These are phyloP conservation scores for Aspergillus udagawae DNA, from an alignment of 2,329 filamentous ascomycete species.

Conservation along the genomic window DNA sequence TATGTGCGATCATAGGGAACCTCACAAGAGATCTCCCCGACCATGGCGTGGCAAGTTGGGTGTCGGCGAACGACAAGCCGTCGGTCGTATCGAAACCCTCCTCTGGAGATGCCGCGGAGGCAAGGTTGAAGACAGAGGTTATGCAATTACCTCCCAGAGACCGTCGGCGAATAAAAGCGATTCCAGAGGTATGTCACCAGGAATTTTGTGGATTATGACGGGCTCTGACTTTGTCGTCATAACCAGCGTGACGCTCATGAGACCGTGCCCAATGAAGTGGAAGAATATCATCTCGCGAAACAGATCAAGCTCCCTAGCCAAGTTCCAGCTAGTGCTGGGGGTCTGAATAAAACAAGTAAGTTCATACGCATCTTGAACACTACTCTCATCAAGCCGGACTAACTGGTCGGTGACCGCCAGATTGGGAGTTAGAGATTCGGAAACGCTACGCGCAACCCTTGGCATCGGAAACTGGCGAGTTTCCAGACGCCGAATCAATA, in stretches of 20 bases:
- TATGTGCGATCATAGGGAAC: constrained; percentile 58
- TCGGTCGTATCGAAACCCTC: constrained; percentile 47
- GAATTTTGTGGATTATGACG: not conserved
- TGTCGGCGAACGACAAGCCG: constrained; percentile 56
- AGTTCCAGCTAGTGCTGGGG: constrained; percentile 64
- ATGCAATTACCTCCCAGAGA: constrained; percentile 60
- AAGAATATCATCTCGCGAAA: constrained; percentile 44
- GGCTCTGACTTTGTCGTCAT: constrained; percentile 6
- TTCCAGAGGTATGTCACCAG: constrained; percentile 43
- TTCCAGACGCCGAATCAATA: constrained; percentile 56
- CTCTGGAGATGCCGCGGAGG: constrained; percentile 58
- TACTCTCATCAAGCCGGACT: constrained; percentile 5
- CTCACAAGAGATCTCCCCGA: constrained; percentile 57
- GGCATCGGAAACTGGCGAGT: constrained; percentile 59
- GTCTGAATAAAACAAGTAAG: constrained; percentile 75
- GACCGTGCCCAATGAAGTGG: constrained; percentile 29
- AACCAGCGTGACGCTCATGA: constrained; percentile 35
- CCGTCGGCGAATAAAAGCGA: constrained; percentile 54
- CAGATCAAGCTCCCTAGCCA: constrained; percentile 55
- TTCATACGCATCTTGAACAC: not conserved
- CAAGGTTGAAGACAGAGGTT: constrained; percentile 60
- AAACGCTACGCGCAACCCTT: constrained; percentile 62
- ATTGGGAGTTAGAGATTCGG: constrained; percentile 63
- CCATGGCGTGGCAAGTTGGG: constrained; percentile 61
- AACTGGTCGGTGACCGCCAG: constrained; percentile 24